Evolutionary conservation across 768 basidiomycete species (phyloP).

Genomic region (Calocera cornea): DNA sequence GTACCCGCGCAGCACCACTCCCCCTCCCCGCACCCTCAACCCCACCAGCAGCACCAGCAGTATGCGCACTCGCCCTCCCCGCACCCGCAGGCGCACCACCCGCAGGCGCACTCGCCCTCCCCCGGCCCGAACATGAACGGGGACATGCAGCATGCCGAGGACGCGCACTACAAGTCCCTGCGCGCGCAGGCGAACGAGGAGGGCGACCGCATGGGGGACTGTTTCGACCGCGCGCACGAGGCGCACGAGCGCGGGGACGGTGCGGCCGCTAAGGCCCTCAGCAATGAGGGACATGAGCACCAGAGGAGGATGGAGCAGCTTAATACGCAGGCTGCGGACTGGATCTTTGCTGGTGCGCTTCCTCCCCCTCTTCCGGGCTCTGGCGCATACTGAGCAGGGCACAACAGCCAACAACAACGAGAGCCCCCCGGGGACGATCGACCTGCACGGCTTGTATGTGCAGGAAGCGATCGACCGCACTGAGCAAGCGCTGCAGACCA

Average conservation of each 20-base stretch:
- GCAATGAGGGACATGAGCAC: constrained; percentile 66
- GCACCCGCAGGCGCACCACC: constrained; percentile 17
- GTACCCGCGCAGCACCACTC: constrained; percentile 16
- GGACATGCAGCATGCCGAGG: constrained; percentile 40
- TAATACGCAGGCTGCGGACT: constrained; percentile 70
- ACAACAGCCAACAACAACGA: constrained; percentile 66
- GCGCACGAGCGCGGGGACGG: constrained; percentile 65
- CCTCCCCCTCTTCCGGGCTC: neutral
- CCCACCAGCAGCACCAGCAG: constrained; percentile 16
- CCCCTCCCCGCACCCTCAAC: constrained; percentile 10
- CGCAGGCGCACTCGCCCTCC: constrained; percentile 16
- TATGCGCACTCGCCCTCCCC: constrained; percentile 7
- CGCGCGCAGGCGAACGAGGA: constrained; percentile 65
- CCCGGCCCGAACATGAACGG: constrained; percentile 21
- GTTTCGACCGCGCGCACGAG: constrained; percentile 57
- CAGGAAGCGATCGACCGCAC: constrained; percentile 73
- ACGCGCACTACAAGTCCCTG: constrained; percentile 54
- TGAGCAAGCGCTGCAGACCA: constrained; percentile 56
- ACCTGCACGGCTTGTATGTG: constrained; percentile 86
- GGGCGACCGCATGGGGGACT: constrained; percentile 62
- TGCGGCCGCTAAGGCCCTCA: constrained; percentile 67
- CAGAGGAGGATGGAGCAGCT: constrained; percentile 61
- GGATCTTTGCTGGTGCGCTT: constrained; percentile 66
- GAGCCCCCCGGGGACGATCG: constrained; percentile 58
- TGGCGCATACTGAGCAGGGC: neutral